Conservation (phyloP, 176 grass and related monocot species). For the Puya raimondii region DNA sequence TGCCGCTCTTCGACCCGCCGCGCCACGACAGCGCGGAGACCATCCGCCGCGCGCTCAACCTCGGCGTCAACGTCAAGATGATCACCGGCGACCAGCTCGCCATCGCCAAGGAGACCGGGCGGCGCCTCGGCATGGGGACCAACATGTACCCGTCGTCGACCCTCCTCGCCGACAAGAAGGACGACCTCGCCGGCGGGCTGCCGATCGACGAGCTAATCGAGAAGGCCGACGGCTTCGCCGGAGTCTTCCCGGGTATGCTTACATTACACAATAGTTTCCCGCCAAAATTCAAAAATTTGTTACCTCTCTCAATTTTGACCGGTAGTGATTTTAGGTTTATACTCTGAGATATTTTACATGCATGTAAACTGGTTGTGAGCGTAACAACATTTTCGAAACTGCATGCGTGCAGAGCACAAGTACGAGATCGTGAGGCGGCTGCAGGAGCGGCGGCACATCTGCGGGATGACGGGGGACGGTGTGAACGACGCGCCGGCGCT, state of each 20-base stretch:
- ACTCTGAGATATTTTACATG: too few species aligned
- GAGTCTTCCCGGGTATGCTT: conserved; percentile 63
- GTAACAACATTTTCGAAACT: background rate
- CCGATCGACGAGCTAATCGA: conserved; percentile 73
- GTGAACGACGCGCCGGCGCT: conserved; percentile 90
- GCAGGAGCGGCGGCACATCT: conserved; percentile 72
- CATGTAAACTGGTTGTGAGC: background rate
- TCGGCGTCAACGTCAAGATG: conserved; percentile 95
- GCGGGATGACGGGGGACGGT: conserved; percentile 83
- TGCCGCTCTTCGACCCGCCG: conserved; percentile 75
- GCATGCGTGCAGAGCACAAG: conserved; percentile 55
- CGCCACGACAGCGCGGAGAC: conserved; percentile 71
- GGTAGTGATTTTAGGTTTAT: too few species aligned
- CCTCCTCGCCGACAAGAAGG: conserved; percentile 37
- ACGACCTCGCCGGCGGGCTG: conserved; percentile 30
- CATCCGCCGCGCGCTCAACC: conserved; percentile 49
- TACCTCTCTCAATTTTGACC: background rate
- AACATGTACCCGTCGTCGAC: conserved; percentile 82
- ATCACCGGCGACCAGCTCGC: conserved; percentile 82
- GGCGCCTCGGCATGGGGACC: conserved; percentile 68
- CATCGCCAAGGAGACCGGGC: conserved; percentile 81
- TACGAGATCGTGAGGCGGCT: conserved; percentile 79
- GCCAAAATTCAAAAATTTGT: background rate
- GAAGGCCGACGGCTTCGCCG: conserved; percentile 79
- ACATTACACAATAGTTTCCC: too few species aligned